Conservation (phyloP, 257 asterid species). For the Solanum verrucosum region DNA sequence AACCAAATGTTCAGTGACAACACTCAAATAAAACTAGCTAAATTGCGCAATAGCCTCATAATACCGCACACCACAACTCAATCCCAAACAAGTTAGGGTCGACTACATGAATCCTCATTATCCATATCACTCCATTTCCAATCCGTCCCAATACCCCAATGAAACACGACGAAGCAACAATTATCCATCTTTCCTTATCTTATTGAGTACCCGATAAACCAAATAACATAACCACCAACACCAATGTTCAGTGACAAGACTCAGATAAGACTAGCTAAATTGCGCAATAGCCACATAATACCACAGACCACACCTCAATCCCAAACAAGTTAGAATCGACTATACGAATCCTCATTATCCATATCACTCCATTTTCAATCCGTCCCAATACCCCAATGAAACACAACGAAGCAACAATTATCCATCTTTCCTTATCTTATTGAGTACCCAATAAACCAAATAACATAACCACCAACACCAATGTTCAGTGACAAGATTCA, state of each 20-base stretch:
- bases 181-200: background rate
- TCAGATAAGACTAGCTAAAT: background rate
- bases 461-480: background rate
- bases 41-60: background rate
- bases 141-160: background rate
- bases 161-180: background rate
- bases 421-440: background rate
- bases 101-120: background rate
- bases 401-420: background rate
- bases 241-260: background rate
- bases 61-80: background rate
- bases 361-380: background rate
- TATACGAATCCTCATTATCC: background rate
- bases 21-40: background rate
- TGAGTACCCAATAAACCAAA: background rate
- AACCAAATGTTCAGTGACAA: background rate
- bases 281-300: background rate
- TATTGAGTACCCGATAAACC: background rate
- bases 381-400: background rate
- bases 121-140: background rate
- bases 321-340: background rate
- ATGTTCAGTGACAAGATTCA: background rate
- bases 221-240: background rate
- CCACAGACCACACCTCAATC: background rate
- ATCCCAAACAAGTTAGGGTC: background rate